Conservation (phyloP, 768 basidiomycete genomes). For the Hemileccinum impolitum region DNA sequence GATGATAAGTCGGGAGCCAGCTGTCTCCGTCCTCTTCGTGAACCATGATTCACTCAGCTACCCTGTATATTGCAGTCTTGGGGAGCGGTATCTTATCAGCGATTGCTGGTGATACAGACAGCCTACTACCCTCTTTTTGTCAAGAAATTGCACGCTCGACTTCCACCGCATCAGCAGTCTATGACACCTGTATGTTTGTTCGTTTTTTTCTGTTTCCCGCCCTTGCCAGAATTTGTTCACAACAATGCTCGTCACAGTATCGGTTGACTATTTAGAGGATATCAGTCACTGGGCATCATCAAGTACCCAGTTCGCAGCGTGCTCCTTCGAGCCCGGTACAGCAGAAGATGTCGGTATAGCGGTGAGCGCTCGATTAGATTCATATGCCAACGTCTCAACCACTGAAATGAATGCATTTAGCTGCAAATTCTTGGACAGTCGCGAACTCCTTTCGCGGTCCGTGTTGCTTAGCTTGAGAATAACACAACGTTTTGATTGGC, state of each 20-base stretch:
- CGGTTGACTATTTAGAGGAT: constrained; percentile 37
- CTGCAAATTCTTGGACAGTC: constrained; percentile 38
- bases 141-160: constrained; percentile 28
- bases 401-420: not conserved
- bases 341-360: constrained; percentile 48
- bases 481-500: no score
- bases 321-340: constrained; percentile 58
- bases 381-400: not conserved
- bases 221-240: not conserved
- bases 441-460: constrained; percentile 30
- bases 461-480: constrained; percentile 1
- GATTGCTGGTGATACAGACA: not conserved
- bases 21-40: not conserved
- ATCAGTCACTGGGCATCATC: constrained; percentile 52
- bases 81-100: not conserved
- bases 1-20: no score
- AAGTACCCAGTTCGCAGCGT: constrained; percentile 43
- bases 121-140: constrained; percentile 23
- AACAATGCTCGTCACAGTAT: constrained; percentile 1
- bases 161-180: constrained; percentile 45
- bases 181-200: constrained; percentile 36
- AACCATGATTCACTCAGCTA: not conserved
- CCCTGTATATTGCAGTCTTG: not conserved
- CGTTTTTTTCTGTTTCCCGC: not conserved
- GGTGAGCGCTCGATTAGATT: constrained; percentile 26